These are phyloP conservation scores for Phytophthora podocarpi DNA, from an alignment of 352 stramenopile species.

Conservation along the genomic window DNA sequence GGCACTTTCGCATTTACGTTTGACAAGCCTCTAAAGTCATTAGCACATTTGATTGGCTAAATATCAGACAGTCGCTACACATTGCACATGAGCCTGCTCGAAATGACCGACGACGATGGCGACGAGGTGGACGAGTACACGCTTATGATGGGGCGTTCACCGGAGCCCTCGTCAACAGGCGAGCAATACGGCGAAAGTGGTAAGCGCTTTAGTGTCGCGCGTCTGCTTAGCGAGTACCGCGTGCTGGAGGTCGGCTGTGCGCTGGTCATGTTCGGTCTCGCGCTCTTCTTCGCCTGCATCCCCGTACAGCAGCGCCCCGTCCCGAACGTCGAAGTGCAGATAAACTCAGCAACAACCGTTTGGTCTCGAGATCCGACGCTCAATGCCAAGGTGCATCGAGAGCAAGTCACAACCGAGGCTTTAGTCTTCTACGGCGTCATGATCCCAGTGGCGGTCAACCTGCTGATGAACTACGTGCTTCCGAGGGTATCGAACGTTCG, in stretches of 20 bases:
- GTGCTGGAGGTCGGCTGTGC: constrained; percentile 61
- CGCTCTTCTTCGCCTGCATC: constrained; percentile 56
- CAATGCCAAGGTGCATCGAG: constrained; percentile 43
- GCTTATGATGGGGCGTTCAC: constrained; percentile 22
- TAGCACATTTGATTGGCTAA: constrained; percentile 19
- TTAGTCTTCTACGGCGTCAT: constrained; percentile 38
- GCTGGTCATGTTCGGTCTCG: constrained; percentile 50
- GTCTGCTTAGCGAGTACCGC: constrained; percentile 37
- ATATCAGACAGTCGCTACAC: too few relatives aligned
- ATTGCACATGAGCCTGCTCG: background rate
- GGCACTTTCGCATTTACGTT: too few relatives aligned
- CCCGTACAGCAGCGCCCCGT: constrained; percentile 54
- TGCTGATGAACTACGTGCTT: constrained; percentile 64
- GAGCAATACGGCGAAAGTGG: background rate
- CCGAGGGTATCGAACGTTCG: constrained; percentile 47
- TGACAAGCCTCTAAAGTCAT: too few relatives aligned
- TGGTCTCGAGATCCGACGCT: constrained; percentile 58
- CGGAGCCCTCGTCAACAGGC: constrained; percentile 5
- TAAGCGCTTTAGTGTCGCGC: background rate
- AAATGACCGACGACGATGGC: constrained; percentile 11
- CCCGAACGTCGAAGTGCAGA: constrained; percentile 46
- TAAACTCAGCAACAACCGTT: constrained; percentile 43
- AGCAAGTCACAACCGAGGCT: constrained; percentile 56
- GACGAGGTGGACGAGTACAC: constrained; percentile 33
- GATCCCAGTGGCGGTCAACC: constrained; percentile 50